phyloP scores from a whole-genome alignment of 2,329 filamentous ascomycete genomes.

The Corinectria fuckeliana region DNA sequence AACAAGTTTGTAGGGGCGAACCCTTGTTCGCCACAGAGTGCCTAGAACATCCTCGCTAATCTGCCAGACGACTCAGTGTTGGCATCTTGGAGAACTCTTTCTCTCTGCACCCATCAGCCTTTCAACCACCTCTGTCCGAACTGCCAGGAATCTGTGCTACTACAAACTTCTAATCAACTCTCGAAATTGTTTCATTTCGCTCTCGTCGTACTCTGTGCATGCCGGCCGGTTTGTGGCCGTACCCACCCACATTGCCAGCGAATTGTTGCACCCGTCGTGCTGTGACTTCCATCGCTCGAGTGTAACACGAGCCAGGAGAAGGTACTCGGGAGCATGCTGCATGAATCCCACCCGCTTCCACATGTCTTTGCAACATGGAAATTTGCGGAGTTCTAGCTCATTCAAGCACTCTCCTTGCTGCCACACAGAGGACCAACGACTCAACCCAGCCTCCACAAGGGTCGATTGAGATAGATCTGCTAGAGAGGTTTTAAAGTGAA shows the following conservation, averaged over 20 bases:
- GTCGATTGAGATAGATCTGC: background rate
- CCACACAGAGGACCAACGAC: background rate
- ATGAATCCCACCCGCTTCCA: slow-evolving; percentile 11
- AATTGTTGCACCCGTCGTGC: background rate
- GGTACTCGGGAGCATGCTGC: background rate
- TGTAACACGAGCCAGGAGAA: background rate
- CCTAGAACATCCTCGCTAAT: background rate
- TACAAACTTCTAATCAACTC: background rate
- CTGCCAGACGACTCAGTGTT: background rate
- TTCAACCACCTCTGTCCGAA: slow-evolving; percentile 37
- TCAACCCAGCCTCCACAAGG: background rate
- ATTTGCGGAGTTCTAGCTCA: background rate
- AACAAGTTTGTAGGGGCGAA: too few species aligned
- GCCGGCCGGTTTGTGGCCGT: background rate
- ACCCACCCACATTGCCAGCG: background rate
- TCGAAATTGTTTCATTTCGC: background rate
- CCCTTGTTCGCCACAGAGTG: too few species aligned
- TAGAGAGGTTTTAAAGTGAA: background rate
- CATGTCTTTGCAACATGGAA: background rate
- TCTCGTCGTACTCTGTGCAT: background rate
- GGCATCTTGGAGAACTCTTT: slow-evolving; percentile 1
- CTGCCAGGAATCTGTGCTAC: slow-evolving; percentile 38
- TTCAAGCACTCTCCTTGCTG: background rate
- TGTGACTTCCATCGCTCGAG: background rate
- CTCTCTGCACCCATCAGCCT: slow-evolving; percentile 33